phyloP scores from a whole-genome alignment of 2,329 filamentous ascomycete genomes.

The Aspergillus awamori region DNA sequence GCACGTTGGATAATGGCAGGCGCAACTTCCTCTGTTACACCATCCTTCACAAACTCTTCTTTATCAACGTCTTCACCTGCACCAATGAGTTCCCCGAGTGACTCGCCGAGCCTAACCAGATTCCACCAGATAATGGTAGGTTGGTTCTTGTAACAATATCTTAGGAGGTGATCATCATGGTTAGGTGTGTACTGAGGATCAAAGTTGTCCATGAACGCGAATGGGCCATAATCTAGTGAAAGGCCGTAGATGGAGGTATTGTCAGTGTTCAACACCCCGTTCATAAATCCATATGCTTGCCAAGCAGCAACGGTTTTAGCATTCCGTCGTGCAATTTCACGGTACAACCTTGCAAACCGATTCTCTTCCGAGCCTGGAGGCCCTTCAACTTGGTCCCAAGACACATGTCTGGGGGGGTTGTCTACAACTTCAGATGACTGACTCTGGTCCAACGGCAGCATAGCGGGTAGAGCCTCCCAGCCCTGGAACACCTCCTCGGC shows the following conservation, averaged over 20 bases:
- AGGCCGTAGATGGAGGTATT: slow-evolving; percentile 91
- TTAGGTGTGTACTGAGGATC: slow-evolving; percentile 95
- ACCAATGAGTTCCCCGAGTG: slow-evolving; percentile 84
- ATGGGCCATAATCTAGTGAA: slow-evolving; percentile 92
- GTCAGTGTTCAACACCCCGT: slow-evolving; percentile 95
- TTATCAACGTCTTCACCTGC: slow-evolving; percentile 73
- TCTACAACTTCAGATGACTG: slow-evolving; percentile 40
- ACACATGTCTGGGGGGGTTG: slow-evolving; percentile 56
- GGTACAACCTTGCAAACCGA: slow-evolving; percentile 81
- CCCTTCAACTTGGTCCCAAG: slow-evolving; percentile 66
- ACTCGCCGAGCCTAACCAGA: slow-evolving; percentile 85
- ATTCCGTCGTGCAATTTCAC: slow-evolving; percentile 83
- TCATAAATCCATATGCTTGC: slow-evolving; percentile 99
- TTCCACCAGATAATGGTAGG: slow-evolving; percentile 99
- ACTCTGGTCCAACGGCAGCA: slow-evolving; percentile 49
- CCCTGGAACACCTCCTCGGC: slow-evolving; percentile 86
- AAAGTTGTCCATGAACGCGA: slow-evolving; percentile 97
- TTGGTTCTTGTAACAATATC: slow-evolving; percentile 93
- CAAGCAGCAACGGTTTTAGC: slow-evolving; percentile 86
- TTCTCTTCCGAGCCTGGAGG: slow-evolving; percentile 73
- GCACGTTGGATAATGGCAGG: slow-evolving; percentile 75
- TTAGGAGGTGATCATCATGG: slow-evolving; percentile 84
- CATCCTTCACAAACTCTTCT: slow-evolving; percentile 69
- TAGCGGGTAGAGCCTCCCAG: slow-evolving; percentile 78
- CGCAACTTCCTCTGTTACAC: slow-evolving; percentile 70